phyloP scores from a whole-genome alignment of 164 flowering plant genomes.

The Tetracentron sinense region DNA sequence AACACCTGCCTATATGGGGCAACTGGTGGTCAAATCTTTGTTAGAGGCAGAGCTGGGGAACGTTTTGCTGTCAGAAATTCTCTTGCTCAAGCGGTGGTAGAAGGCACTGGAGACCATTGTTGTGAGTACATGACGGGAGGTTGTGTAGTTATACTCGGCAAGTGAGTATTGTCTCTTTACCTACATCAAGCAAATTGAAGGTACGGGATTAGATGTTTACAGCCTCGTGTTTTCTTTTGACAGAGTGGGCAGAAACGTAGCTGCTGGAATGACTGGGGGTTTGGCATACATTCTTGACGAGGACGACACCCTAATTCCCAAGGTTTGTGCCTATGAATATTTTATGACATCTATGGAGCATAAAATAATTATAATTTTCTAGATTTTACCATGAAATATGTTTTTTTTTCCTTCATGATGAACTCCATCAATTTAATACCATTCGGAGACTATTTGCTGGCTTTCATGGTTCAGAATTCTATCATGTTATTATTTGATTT shows the following conservation, averaged over 20 bases:
- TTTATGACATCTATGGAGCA: neutral
- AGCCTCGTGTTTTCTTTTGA: conserved; percentile 9
- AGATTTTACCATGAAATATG: neutral
- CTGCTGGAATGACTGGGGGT: conserved; percentile 99
- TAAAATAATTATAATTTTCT: neutral
- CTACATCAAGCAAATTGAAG: neutral
- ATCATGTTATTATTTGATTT: neutral
- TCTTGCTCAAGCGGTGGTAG: conserved; percentile 92
- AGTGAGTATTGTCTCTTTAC: conserved; percentile 50
- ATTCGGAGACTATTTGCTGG: neutral
- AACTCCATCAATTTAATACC: neutral
- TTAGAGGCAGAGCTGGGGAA: conserved; percentile 94
- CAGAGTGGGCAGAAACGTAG: conserved; percentile 97
- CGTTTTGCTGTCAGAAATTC: conserved; percentile 98
- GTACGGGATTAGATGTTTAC: neutral
- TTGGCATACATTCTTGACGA: conserved; percentile 93
- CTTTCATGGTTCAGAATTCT: neutral
- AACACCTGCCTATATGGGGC: conserved; percentile 98
- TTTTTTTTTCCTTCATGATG: neutral
- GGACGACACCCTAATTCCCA: conserved; percentile 82
- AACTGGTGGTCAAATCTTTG: conserved; percentile 92
- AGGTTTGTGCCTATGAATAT: conserved; percentile 45
- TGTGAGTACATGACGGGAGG: conserved; percentile 99
- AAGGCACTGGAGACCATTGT: conserved; percentile 97
- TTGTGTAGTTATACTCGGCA: conserved; percentile 92